Evolutionary conservation across 352 stramenopile species (phyloP).

Genomic region (Phytophthora palmivora): DNA sequence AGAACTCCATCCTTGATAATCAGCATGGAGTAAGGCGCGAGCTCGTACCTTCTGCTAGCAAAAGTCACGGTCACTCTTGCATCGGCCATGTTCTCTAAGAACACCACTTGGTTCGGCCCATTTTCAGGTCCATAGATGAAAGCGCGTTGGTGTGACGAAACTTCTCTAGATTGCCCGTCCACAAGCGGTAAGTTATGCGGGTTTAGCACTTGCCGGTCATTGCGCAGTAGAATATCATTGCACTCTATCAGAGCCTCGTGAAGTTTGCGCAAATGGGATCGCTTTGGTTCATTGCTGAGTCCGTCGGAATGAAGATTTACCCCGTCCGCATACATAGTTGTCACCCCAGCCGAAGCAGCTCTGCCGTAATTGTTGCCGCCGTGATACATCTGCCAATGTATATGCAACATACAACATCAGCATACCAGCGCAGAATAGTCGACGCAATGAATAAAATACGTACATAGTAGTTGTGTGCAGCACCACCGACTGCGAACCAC

Average conservation of each 20-base stretch:
- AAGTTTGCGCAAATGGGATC: constrained; percentile 67
- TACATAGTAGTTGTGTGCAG: constrained; percentile 80
- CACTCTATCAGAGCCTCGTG: constrained; percentile 62
- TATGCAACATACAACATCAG: constrained; percentile 8
- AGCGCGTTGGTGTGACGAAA: constrained; percentile 48
- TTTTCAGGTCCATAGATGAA: constrained; percentile 50
- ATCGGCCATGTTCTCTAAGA: constrained; percentile 62
- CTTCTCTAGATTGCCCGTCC: background rate
- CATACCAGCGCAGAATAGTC: background rate
- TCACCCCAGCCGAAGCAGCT: constrained; percentile 62
- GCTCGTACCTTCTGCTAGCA: constrained; percentile 38
- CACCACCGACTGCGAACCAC: constrained; percentile 73
- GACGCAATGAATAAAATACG: constrained; percentile 14
- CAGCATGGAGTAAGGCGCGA: constrained; percentile 53
- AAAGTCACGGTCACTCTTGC: constrained; percentile 44
- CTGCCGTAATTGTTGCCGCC: constrained; percentile 81
- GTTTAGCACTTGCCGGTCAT: constrained; percentile 60
- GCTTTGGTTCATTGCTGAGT: constrained; percentile 76
- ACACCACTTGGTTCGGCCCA: constrained; percentile 41
- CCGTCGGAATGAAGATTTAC: constrained; percentile 74
- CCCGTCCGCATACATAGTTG: constrained; percentile 75
- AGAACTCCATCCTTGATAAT: constrained; percentile 50
- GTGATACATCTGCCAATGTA: constrained; percentile 67
- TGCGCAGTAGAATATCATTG: constrained; percentile 58
- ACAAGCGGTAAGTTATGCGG: constrained; percentile 32